These are phyloP conservation scores for Tremellales sp. DNA, from an alignment of 1,284 basidiomycete genomes.

Conservation along the genomic window DNA sequence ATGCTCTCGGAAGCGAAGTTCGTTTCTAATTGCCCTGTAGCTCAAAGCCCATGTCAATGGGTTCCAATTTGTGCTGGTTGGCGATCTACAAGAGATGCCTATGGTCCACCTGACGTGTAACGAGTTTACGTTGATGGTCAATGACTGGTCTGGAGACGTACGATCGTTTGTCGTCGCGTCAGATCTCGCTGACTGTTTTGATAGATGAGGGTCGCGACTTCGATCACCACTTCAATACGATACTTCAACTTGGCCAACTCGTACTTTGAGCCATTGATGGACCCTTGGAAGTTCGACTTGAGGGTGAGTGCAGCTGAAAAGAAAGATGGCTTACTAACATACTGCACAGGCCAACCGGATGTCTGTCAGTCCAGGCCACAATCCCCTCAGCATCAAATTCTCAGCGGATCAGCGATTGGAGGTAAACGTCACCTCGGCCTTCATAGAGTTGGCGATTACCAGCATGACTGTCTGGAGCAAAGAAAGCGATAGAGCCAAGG, in stretches of 20 bases:
- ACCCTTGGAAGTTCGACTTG: constrained; percentile 89
- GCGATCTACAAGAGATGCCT: constrained; percentile 92
- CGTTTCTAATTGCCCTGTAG: constrained; percentile 47
- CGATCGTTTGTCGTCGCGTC: constrained; percentile 14
- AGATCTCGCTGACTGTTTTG: constrained; percentile 5
- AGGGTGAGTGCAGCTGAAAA: constrained; percentile 53
- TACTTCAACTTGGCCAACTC: constrained; percentile 98
- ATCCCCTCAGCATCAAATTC: constrained; percentile 62
- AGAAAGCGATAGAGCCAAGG: constrained; percentile 67
- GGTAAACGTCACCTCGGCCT: constrained; percentile 86
- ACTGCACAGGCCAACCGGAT: constrained; percentile 27
- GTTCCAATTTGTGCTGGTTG: constrained; percentile 88
- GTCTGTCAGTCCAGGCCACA: constrained; percentile 49
- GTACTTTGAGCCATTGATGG: constrained; percentile 99
- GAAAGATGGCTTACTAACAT: constrained; percentile 1
- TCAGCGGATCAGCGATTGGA: constrained; percentile 82
- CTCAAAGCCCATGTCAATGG: constrained; percentile 81
- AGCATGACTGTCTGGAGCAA: constrained; percentile 68
- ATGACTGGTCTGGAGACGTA: constrained; percentile 94
- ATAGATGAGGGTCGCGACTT: constrained; percentile 75
- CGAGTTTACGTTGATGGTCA: constrained; percentile 75
- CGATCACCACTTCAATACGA: constrained; percentile 75
- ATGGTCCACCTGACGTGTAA: constrained; percentile 84
- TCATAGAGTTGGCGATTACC: constrained; percentile 79
- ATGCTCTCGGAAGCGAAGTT: not conserved